Percentiles rank a stretch among this genome's conserved stretches.
phyloP scores from a whole-genome alignment of 805 yeast genomes.

The Yamadazyma nakazawae region DNA sequence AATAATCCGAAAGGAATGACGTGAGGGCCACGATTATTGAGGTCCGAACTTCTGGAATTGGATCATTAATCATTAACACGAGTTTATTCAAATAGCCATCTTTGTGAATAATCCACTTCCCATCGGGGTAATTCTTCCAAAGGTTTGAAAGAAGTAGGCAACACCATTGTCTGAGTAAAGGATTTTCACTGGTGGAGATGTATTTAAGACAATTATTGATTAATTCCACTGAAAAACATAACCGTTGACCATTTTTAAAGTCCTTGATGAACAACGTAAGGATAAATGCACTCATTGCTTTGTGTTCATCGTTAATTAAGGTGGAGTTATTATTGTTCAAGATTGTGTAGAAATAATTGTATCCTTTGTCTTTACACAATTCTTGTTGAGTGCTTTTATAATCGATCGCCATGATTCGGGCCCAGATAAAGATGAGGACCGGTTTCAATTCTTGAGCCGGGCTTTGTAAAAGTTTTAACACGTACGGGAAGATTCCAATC shows the following conservation, averaged over 20 bases:
- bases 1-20: slow-evolving; percentile 55
- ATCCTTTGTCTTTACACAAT: slow-evolving; percentile 86
- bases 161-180: slow-evolving; percentile 91
- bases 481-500: slow-evolving; percentile 95
- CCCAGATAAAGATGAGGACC: slow-evolving; percentile 94
- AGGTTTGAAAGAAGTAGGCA: slow-evolving; percentile 72
- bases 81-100: slow-evolving; percentile 60
- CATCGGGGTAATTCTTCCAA: slow-evolving; percentile 70
- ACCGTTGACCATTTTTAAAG: slow-evolving; percentile 72
- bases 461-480: slow-evolving; percentile 80
- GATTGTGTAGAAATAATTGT: slow-evolving; percentile 79
- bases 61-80: slow-evolving; percentile 65
- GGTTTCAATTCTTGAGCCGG: slow-evolving; percentile 96
- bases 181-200: slow-evolving; percentile 71
- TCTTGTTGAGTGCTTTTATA: slow-evolving; percentile 88
- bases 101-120: slow-evolving; percentile 65
- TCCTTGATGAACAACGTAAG: slow-evolving; percentile 80
- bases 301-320: slow-evolving; percentile 71
- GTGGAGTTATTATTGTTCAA: slow-evolving; percentile 42
- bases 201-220: slow-evolving; percentile 64
- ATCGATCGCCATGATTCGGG: slow-evolving; percentile 94
- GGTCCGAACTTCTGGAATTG: slow-evolving; percentile 93
- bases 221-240: slow-evolving; percentile 73
- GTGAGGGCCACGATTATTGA: slow-evolving; percentile 74
- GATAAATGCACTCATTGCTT: slow-evolving; percentile 94